Percentiles rank a stretch among this genome's conserved stretches.
phyloP scores from a whole-genome alignment of 768 basidiomycete genomes.

The Russula abietina region DNA sequence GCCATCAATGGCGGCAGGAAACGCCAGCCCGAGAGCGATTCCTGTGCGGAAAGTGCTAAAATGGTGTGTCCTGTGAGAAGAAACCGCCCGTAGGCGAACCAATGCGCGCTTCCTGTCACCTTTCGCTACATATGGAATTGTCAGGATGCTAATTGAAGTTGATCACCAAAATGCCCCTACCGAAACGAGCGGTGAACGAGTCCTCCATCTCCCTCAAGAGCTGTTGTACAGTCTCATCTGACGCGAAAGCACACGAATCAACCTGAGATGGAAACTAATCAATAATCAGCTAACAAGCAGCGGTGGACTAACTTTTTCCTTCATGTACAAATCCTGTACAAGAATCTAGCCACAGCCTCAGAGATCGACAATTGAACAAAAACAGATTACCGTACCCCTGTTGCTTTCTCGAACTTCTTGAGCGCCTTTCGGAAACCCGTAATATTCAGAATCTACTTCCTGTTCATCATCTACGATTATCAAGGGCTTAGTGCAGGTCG shows the following conservation, averaged over 20 bases:
- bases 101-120: conserved; percentile 80
- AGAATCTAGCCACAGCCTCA: conserved; percentile 42
- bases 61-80: conserved; percentile 53
- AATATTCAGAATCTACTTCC: conserved; percentile 68
- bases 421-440: conserved; percentile 85
- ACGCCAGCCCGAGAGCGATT: conserved; percentile 58
- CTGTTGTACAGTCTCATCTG: conserved; percentile 49
- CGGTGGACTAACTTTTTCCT: conserved; percentile 53
- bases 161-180: conserved; percentile 38
- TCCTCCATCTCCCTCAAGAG: conserved; percentile 76
- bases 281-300: background rate
- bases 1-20: conserved; percentile 63
- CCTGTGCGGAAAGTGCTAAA: conserved; percentile 73
- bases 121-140: conserved; percentile 33
- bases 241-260: conserved; percentile 60
- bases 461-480: conserved; percentile 15
- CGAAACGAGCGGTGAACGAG: conserved; percentile 69
- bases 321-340: conserved; percentile 72
- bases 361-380: background rate
- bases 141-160: background rate
- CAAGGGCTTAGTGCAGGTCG: conserved; percentile 12
- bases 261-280: conserved; percentile 39
- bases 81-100: conserved; percentile 52
- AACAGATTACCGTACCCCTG: conserved; percentile 42
- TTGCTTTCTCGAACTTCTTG: conserved; percentile 80